Conservation (phyloP, 257 asterid genomes). For the Echites panduratus region DNA sequence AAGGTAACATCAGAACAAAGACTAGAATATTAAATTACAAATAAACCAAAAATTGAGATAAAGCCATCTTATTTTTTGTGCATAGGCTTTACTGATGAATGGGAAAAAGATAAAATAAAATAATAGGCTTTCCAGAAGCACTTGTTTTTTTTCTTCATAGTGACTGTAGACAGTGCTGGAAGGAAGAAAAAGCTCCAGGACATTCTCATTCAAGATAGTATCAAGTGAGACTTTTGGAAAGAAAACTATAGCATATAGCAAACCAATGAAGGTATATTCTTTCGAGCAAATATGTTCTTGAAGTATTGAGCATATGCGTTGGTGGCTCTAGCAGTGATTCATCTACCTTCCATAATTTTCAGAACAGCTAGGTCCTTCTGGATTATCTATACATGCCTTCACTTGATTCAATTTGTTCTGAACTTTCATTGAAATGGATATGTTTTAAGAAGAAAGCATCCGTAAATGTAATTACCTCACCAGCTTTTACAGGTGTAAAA, state of each 20-base stretch:
- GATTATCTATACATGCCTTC: background rate
- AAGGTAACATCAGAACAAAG: background rate
- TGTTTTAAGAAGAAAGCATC: too few species aligned
- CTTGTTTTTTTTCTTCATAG: background rate
- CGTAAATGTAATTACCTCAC: slow-evolving; percentile 59
- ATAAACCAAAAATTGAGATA: background rate
- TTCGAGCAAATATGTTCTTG: background rate
- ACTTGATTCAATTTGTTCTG: background rate
- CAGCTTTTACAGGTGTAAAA: slow-evolving; percentile 74
- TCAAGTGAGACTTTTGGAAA: background rate
- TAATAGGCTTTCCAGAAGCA: background rate
- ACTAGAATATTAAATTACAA: background rate
- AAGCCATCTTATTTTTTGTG: background rate
- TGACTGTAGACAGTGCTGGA: background rate
- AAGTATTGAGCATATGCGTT: background rate
- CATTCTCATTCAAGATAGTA: background rate
- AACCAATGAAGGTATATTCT: background rate
- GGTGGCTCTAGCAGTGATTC: background rate
- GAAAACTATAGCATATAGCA: background rate
- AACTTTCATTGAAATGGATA: background rate
- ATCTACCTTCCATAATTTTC: background rate
- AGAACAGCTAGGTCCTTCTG: background rate
- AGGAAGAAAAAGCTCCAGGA: background rate
- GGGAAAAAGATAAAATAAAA: background rate
- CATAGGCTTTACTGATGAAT: background rate